phyloP scores from a whole-genome alignment of 2,329 filamentous ascomycete genomes.

The Phyllosticta ampelicida region DNA sequence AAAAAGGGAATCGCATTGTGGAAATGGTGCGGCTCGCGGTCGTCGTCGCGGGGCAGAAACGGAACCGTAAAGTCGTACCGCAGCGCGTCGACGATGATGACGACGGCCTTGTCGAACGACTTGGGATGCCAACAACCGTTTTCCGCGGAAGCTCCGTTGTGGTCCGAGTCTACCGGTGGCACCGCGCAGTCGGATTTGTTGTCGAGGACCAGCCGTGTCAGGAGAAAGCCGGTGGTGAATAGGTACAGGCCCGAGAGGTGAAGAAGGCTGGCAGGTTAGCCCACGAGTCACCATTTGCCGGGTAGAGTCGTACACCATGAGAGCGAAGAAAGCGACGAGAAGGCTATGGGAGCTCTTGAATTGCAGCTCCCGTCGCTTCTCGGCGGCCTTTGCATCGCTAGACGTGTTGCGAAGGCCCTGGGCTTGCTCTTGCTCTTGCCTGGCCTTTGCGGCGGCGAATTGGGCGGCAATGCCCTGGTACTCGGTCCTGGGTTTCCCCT shows the following conservation, averaged over 20 bases:
- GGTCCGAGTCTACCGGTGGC: conserved; percentile 51
- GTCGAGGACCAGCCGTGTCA: conserved; percentile 73
- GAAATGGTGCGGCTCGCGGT: conserved; percentile 50
- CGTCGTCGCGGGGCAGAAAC: conserved; percentile 43
- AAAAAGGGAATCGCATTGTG: conserved; percentile 83
- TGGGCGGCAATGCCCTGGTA: conserved; percentile 27
- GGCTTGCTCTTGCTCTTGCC: conserved; percentile 23
- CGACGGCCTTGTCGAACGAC: conserved; percentile 81
- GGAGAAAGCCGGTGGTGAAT: conserved; percentile 89
- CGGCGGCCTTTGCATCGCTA: conserved; percentile 21
- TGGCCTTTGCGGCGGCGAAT: conserved; percentile 24
- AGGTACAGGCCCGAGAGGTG: conserved; percentile 77
- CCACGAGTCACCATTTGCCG: not conserved
- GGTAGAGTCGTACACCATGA: conserved; percentile 45
- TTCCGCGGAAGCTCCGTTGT: conserved; percentile 30
- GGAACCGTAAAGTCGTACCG: conserved; percentile 96
- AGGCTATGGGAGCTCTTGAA: conserved; percentile 45
- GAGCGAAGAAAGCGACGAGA: conserved; percentile 54
- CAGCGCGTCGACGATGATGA: conserved; percentile 85
- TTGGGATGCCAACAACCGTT: conserved; percentile 93
- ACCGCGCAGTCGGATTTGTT: conserved; percentile 67
- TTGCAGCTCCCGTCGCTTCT: conserved; percentile 35
- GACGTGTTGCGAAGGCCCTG: conserved; percentile 19
- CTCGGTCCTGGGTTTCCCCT: conserved; percentile 22
- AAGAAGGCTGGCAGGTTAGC: conserved; percentile 42